These are phyloP conservation scores for Aspergillus sp. DNA, from an alignment of 2,329 filamentous ascomycete genomes.

Conservation along the genomic window DNA sequence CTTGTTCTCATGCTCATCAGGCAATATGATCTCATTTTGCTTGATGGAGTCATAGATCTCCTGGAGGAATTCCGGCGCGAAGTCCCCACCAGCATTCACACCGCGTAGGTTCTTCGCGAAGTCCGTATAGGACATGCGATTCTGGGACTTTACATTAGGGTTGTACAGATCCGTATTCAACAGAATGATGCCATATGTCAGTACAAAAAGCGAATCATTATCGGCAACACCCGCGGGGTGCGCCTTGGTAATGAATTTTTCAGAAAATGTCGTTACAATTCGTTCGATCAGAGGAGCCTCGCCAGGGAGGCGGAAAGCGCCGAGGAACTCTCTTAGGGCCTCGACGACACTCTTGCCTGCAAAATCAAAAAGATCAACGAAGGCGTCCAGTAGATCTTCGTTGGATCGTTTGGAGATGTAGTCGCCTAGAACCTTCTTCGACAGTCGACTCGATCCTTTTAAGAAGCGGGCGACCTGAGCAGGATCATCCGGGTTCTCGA, in stretches of 20 bases:
- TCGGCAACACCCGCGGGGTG: conserved; percentile 68
- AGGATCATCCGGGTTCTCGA: conserved; percentile 64
- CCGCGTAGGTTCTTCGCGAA: conserved; percentile 86
- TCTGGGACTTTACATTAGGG: conserved; percentile 65
- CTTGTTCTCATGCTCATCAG: conserved; percentile 93
- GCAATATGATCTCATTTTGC: conserved; percentile 87
- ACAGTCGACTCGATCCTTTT: conserved; percentile 75
- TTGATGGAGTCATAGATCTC: conserved; percentile 87
- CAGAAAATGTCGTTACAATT: conserved; percentile 78
- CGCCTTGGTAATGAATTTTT: conserved; percentile 66
- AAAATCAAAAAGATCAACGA: conserved; percentile 84
- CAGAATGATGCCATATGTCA: conserved; percentile 96
- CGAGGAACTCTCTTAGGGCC: conserved; percentile 74
- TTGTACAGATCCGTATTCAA: conserved; percentile 96
- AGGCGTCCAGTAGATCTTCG: conserved; percentile 72
- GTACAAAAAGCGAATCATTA: conserved; percentile 77
- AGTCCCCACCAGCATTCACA: conserved; percentile 77
- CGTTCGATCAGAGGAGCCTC: conserved; percentile 89
- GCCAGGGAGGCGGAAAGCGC: conserved; percentile 85
- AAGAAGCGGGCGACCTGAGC: conserved; percentile 76
- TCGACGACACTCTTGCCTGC: conserved; percentile 78
- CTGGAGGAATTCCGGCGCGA: conserved; percentile 71
- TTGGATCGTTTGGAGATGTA: conserved; percentile 88
- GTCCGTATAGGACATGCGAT: conserved; percentile 74
- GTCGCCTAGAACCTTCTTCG: conserved; percentile 84